Evolutionary conservation across 2,329 filamentous ascomycete genomes (phyloP), one percentile per base, ranked within the genome.

Genomic region (Coleophoma crateriformis): DNA sequence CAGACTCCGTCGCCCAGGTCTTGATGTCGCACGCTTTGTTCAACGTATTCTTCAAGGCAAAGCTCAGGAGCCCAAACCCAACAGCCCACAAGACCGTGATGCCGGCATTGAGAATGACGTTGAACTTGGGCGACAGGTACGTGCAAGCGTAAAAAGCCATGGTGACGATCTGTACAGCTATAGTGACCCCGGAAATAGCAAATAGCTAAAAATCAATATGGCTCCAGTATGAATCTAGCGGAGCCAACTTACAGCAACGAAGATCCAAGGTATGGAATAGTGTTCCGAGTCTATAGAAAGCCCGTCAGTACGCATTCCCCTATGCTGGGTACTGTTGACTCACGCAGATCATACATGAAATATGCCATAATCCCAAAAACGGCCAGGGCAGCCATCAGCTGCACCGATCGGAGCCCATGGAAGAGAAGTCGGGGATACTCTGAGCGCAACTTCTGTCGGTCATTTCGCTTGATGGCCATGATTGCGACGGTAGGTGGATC

Each of bases 101-200:
- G 4, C 45, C 45, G 7, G 57, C 55, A 33, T 64, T 64, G 2
- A 61, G 50, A 5, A 59, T 33, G 19, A 57, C 45, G 52, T 64
- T 63, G 50, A 61, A 63, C 17, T 50, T 46, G 1, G 61, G 61
- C 7, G 61, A 58, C 34, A 63, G 54, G 46, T 62, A 64, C 2
- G 59, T 61, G 49, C 60, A 60, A 27, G 62, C 61, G 47, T 64
- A 64, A 2, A 64, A 45, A 14, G 57, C 41, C 14, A 64, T 64
- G 11, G 60, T 63, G n/a, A 60, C 19, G 2, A 46, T 32, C 3
- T 63, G 54, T 8, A 48, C 50, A 33, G 53, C 32, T 8, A 64
- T 47, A 4, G 58, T 64, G 7, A 49, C 49, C 3, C 58, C 46
- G 3, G 61, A 63, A 19, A 63, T 50, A 11, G 52, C 41, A 2